phyloP scores from a whole-genome alignment of 495 filamentous ascomycete genomes.

The Aspergillus incahuasiensis region DNA sequence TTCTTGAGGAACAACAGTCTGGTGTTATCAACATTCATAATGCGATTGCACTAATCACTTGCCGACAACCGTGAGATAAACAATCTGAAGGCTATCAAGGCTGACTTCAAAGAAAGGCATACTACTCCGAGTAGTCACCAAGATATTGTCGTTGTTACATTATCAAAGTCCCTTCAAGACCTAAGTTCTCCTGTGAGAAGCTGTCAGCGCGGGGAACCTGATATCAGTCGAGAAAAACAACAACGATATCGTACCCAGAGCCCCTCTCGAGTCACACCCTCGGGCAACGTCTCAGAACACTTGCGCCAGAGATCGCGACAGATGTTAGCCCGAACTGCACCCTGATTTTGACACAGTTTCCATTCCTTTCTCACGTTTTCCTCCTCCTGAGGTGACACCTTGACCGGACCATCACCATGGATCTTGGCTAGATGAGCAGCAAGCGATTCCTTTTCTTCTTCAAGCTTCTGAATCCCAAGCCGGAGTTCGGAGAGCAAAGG shows the following conservation, averaged over 20 bases:
- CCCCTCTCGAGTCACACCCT: slow-evolving; percentile 41
- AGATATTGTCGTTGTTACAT: not conserved
- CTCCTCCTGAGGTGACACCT: slow-evolving; percentile 44
- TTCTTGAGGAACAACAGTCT: not conserved
- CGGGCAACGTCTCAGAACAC: slow-evolving; percentile 44
- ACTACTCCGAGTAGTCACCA: no score
- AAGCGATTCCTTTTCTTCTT: slow-evolving; percentile 41
- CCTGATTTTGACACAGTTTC: slow-evolving; percentile 48
- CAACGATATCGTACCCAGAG: slow-evolving; percentile 41
- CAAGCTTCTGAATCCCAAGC: slow-evolving; percentile 39
- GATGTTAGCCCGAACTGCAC: slow-evolving; percentile 43
- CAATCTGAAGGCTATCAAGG: not conserved
- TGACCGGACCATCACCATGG: slow-evolving; percentile 24
- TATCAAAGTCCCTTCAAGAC: slow-evolving; percentile 8
- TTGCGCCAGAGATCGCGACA: slow-evolving; percentile 49
- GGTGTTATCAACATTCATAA: not conserved
- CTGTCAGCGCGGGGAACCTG: slow-evolving; percentile 1
- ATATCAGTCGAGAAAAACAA: not conserved
- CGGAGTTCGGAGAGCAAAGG: slow-evolving; percentile 51
- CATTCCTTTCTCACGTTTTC: slow-evolving; percentile 45
- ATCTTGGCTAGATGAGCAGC: slow-evolving; percentile 35
- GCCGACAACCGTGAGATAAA: not conserved
- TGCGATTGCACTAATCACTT: not conserved
- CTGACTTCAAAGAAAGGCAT: not conserved
- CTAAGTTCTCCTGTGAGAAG: slow-evolving; percentile 11